Evolutionary conservation across 176 grass and related monocot genomes (phyloP).

Genomic region (Aegilops tauschii): DNA sequence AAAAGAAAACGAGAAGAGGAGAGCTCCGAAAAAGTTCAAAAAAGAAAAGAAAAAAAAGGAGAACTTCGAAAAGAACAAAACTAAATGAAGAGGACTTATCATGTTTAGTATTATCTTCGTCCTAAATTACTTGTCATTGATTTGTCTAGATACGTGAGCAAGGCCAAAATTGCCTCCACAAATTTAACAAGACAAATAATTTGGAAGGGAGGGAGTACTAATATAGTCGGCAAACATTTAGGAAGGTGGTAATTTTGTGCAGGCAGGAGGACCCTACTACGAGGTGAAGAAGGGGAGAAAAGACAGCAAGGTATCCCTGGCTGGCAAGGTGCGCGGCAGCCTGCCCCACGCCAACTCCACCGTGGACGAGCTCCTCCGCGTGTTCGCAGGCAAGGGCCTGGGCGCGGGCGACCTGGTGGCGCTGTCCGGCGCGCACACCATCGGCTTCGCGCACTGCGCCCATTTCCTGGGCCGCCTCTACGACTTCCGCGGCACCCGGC

Average conservation of each 20-base stretch:
- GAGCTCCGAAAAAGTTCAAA: too few species aligned
- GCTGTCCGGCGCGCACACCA: conserved; percentile 68
- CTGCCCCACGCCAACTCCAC: conserved; percentile 79
- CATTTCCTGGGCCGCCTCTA: conserved; percentile 58
- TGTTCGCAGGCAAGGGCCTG: conserved; percentile 72
- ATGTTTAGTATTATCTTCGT: too few species aligned
- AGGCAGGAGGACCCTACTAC: conserved; percentile 86
- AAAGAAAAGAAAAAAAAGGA: too few species aligned
- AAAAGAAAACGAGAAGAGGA: too few species aligned
- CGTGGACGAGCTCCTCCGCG: conserved; percentile 73
- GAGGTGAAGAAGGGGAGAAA: conserved; percentile 77
- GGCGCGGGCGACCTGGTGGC: conserved; percentile 44
- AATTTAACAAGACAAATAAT: too few species aligned
- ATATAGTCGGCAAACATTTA: too few species aligned
- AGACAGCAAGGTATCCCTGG: conserved; percentile 85
- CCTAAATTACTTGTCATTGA: too few species aligned
- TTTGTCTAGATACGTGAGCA: too few species aligned
- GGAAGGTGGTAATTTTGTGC: not conserved
- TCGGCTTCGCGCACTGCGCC: conserved; percentile 88
- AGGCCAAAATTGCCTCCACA: too few species aligned
- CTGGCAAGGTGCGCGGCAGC: conserved; percentile 52
- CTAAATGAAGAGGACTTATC: too few species aligned
- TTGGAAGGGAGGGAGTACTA: too few species aligned
- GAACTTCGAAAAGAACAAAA: too few species aligned
- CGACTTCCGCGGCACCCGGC: conserved; percentile 52